Evolutionary conservation across 768 basidiomycete species (phyloP).

Genomic region (Podaxis sp.): DNA sequence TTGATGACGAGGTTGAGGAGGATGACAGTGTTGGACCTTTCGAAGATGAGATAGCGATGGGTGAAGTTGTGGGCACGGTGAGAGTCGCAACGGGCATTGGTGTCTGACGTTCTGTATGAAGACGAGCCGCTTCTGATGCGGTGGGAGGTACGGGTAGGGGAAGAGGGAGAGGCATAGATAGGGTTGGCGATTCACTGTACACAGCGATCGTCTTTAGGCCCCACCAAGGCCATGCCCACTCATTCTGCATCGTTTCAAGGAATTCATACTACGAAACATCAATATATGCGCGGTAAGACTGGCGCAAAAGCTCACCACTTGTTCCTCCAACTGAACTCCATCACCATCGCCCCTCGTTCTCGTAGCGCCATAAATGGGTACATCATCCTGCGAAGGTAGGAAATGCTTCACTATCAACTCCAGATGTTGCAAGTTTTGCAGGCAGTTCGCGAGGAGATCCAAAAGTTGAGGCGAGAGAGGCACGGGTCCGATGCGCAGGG

Average conservation of each 20-base stretch:
- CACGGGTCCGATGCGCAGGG: slow-evolving; percentile 39
- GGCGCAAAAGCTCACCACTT: slow-evolving; percentile 4
- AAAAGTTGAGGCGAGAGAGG: slow-evolving; percentile 42
- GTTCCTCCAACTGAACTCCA: slow-evolving; percentile 8
- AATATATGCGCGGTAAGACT: background rate
- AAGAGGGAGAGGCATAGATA: slow-evolving; percentile 5
- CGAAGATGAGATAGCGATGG: background rate
- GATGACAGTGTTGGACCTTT: background rate
- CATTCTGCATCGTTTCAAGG: slow-evolving; percentile 13
- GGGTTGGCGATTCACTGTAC: slow-evolving; percentile 1
- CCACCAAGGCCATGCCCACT: slow-evolving; percentile 12
- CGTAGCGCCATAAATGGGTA: slow-evolving; percentile 4
- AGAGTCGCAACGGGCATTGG: background rate
- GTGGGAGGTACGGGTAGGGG: background rate
- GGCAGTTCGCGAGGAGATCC: slow-evolving; percentile 37
- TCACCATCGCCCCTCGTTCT: slow-evolving; percentile 6
- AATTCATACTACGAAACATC: slow-evolving; percentile 8
- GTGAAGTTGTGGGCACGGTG: background rate
- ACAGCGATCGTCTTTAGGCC: slow-evolving; percentile 9
- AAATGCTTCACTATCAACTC: slow-evolving; percentile 41
- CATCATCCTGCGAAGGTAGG: slow-evolving; percentile 25
- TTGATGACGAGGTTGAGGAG: background rate
- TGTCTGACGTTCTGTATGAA: background rate
- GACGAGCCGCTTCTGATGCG: background rate
- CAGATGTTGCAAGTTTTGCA: slow-evolving; percentile 34